phyloP scores from a whole-genome alignment of 164 flowering plant genomes.

The Vitis labrusca region DNA sequence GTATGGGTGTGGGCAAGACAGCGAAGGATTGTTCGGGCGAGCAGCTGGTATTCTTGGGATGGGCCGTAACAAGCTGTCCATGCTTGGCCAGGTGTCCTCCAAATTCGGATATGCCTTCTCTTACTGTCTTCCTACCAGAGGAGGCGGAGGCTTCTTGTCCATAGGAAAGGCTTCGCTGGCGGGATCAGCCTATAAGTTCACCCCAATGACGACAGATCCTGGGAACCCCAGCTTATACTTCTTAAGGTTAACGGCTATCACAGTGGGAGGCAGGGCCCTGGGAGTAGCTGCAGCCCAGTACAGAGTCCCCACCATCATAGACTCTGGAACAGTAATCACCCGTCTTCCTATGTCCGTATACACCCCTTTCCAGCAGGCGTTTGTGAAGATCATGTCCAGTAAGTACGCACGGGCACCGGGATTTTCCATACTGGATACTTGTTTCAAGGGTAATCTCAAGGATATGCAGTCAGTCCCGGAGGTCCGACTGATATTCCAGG shows the following conservation, averaged over 20 bases:
- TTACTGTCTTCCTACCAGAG: conserved; percentile 50
- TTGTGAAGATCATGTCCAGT: conserved; percentile 25
- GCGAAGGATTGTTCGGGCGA: conserved; percentile 46
- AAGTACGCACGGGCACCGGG: conserved; percentile 25
- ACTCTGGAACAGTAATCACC: conserved; percentile 60
- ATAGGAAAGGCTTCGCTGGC: conserved; percentile 20
- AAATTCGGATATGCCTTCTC: conserved; percentile 44
- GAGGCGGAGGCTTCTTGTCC: conserved; percentile 26
- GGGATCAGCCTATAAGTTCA: conserved; percentile 26
- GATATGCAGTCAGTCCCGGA: conserved; percentile 21
- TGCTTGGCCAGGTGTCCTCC: conserved; percentile 31
- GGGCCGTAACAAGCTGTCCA: conserved; percentile 39
- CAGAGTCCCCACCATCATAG: conserved; percentile 38
- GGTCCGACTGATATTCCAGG: conserved; percentile 31
- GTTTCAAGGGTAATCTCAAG: conserved; percentile 24
- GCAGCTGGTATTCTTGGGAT: conserved; percentile 53
- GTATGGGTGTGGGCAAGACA: conserved; percentile 56
- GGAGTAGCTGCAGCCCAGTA: conserved; percentile 15
- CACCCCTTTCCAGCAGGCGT: conserved; percentile 24
- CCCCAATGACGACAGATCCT: conserved; percentile 39
- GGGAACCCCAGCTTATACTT: conserved; percentile 34
- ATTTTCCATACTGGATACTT: conserved; percentile 43
- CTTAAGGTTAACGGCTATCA: conserved; percentile 26
- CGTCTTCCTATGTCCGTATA: conserved; percentile 40
- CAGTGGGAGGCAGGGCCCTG: conserved; percentile 27